These are phyloP conservation scores for Pyrus bretschneideri DNA, from an alignment of 306 rosid species.

Conservation along the genomic window DNA sequence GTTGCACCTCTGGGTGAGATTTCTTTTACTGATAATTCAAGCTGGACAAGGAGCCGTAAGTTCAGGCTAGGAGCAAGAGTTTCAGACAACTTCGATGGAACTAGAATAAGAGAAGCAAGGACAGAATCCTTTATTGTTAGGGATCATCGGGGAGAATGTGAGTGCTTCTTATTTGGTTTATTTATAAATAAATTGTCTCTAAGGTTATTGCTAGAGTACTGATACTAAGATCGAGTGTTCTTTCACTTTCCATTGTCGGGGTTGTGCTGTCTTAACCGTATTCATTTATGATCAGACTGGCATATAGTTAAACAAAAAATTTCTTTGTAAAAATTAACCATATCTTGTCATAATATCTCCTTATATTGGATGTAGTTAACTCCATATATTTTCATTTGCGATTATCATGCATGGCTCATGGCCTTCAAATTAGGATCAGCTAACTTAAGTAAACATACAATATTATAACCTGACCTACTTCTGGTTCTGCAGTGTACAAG, in stretches of 20 bases:
- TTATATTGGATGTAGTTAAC: background rate
- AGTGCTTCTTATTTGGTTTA: constrained; percentile 29
- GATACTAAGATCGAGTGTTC: background rate
- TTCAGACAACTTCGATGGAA: constrained; percentile 58
- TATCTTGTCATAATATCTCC: background rate
- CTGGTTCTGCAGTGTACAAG: constrained; percentile 73
- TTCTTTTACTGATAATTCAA: constrained; percentile 91
- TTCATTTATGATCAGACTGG: background rate
- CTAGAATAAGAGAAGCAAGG: constrained; percentile 75
- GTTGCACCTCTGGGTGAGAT: constrained; percentile 66
- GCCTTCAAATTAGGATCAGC: background rate
- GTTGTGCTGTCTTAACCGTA: background rate
- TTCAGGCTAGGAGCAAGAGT: constrained; percentile 93
- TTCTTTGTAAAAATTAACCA: background rate
- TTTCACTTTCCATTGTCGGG: background rate
- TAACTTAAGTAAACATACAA: background rate
- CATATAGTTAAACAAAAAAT: background rate
- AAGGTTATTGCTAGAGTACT: background rate
- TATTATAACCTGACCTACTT: constrained; percentile 3
- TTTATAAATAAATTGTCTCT: background rate
- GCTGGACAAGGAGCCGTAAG: constrained; percentile 98
- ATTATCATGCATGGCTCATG: background rate
- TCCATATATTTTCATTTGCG: background rate
- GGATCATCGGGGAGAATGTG: constrained; percentile 98
- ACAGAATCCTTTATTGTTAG: constrained; percentile 83